Evolutionary conservation across 345 rosid species (phyloP).

Genomic region (Populus davidiana): DNA sequence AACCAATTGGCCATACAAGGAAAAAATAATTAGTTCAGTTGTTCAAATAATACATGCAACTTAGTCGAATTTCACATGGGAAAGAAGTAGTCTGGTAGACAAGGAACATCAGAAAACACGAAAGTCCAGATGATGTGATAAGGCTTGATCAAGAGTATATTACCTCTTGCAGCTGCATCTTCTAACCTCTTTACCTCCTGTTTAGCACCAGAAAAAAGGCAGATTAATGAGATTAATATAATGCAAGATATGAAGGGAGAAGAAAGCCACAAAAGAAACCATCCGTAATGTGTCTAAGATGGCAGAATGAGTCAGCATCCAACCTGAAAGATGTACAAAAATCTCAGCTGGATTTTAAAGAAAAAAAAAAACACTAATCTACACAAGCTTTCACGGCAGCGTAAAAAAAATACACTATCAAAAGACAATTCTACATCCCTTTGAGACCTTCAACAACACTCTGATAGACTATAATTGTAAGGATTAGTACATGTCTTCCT

Average conservation of each 20-base stretch:
- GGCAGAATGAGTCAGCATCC: background rate
- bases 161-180: slow-evolving; percentile 37
- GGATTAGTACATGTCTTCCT: background rate
- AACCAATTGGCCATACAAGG: background rate
- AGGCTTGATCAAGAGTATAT: background rate
- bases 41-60: background rate
- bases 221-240: background rate
- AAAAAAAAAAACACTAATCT: background rate
- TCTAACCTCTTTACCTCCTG: slow-evolving; percentile 31
- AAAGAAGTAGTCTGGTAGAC: background rate
- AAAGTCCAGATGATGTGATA: background rate
- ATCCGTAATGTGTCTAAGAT: background rate
- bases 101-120: background rate
- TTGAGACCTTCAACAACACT: background rate
- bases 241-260: background rate
- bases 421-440: background rate
- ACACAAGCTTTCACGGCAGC: background rate
- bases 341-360: background rate
- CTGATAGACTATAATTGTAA: background rate
- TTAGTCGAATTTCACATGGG: background rate
- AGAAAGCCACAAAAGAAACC: background rate
- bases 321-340: background rate
- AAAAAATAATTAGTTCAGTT: background rate
- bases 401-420: background rate
- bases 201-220: slow-evolving; percentile 1